Conservation (phyloP, 2,329 filamentous ascomycete species). For the Epichloe gansuensis region DNA sequence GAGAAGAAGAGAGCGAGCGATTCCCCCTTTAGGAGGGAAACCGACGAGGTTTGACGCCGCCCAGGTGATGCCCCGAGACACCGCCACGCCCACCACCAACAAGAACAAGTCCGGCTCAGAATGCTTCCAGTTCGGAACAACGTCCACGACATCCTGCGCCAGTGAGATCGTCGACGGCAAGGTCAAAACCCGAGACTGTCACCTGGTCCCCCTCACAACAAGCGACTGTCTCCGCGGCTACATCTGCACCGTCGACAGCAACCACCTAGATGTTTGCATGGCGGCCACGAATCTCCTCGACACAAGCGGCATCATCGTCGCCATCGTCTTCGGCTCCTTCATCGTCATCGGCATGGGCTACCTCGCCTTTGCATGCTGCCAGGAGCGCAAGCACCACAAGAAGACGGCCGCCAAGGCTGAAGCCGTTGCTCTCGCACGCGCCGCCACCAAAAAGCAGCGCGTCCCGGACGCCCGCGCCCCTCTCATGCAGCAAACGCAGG, state of each 20-base stretch:
- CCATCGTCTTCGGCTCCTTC: constrained; percentile 32
- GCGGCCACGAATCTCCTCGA: constrained; percentile 25
- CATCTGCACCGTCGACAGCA: constrained; percentile 29
- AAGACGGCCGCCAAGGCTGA: constrained; percentile 32
- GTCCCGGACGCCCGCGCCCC: constrained; percentile 21
- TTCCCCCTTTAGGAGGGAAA: not conserved
- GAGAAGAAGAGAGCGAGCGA: constrained; percentile 16
- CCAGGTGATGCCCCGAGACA: not conserved
- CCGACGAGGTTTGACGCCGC: not conserved
- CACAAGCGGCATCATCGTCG: constrained; percentile 33
- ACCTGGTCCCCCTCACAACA: constrained; percentile 19
- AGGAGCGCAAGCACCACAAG: constrained; percentile 33
- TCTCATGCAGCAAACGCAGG: constrained; percentile 22
- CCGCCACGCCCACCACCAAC: not conserved
- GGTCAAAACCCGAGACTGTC: constrained; percentile 27
- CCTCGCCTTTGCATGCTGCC: constrained; percentile 39
- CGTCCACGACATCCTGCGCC: constrained; percentile 26
- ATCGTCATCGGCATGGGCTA: constrained; percentile 24
- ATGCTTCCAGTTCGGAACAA: constrained; percentile 23
- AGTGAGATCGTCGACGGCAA: constrained; percentile 23
- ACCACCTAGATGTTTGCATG: constrained; percentile 29
- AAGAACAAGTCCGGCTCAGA: constrained; percentile 12
- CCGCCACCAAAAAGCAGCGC: constrained; percentile 31
- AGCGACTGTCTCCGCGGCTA: constrained; percentile 29
- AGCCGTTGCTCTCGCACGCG: constrained; percentile 36